Conservation (phyloP, 1,284 basidiomycete genomes). For the Gymnopus androsaceus region DNA sequence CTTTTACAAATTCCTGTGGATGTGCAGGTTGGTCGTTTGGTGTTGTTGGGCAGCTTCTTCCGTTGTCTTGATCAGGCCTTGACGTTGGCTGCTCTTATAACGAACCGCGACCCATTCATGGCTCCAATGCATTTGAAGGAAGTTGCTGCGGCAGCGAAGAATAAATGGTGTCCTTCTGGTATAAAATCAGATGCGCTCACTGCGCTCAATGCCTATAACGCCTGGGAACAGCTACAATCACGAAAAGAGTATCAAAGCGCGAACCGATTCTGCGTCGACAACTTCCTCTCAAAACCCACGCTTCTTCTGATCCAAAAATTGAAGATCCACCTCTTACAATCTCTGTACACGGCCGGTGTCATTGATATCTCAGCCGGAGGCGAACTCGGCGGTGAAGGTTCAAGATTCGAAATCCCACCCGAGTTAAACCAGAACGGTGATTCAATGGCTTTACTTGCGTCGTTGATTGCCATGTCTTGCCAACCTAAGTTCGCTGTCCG, state of each 20-base stretch:
- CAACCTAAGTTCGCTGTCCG: slow-evolving; percentile 95
- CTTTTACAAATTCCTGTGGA: slow-evolving; percentile 91
- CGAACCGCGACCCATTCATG: slow-evolving; percentile 90
- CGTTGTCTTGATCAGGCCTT: slow-evolving; percentile 89
- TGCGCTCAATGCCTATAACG: slow-evolving; percentile 79
- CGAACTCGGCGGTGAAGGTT: slow-evolving; percentile 21
- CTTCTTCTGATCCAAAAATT: slow-evolving; percentile 85
- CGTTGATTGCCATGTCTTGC: slow-evolving; percentile 82
- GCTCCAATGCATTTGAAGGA: slow-evolving; percentile 73
- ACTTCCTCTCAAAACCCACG: slow-evolving; percentile 88
- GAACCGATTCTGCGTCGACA: slow-evolving; percentile 81
- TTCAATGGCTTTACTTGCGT: slow-evolving; percentile 81
- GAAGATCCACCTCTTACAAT: slow-evolving; percentile 79
- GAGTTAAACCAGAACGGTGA: slow-evolving; percentile 77
- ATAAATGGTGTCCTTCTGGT: slow-evolving; percentile 76
- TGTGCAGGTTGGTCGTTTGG: slow-evolving; percentile 86
- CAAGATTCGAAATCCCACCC: slow-evolving; percentile 50
- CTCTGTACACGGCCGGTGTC: slow-evolving; percentile 81
- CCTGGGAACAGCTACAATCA: slow-evolving; percentile 77
- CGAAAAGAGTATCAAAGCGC: slow-evolving; percentile 64
- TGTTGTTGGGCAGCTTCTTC: slow-evolving; percentile 92
- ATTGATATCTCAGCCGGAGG: slow-evolving; percentile 78
- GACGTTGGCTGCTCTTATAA: slow-evolving; percentile 87
- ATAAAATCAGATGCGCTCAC: slow-evolving; percentile 90
- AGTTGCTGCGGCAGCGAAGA: slow-evolving; percentile 72